These are phyloP conservation scores for Penicillium hesseltinei DNA, from an alignment of 2,329 filamentous ascomycete genomes.

Conservation along the genomic window DNA sequence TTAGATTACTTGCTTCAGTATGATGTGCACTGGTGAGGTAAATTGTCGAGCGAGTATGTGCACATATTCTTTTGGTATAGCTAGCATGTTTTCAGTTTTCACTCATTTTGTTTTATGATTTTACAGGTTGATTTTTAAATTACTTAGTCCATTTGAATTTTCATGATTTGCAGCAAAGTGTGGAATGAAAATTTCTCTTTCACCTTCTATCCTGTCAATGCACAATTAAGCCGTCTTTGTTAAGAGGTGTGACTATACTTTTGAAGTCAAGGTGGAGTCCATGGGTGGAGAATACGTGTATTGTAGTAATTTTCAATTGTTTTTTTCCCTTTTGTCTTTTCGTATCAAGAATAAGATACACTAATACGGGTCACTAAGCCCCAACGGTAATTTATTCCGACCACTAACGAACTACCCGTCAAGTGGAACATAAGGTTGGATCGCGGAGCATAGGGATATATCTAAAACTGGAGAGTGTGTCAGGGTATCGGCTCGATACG, in stretches of 20 bases:
- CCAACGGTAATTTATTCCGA: not conserved
- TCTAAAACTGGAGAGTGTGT: not conserved
- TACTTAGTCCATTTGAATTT: not conserved
- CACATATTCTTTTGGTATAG: not conserved
- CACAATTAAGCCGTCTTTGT: not conserved
- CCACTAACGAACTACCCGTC: not conserved
- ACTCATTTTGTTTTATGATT: conserved; percentile 3
- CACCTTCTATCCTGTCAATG: not conserved
- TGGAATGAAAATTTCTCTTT: not conserved
- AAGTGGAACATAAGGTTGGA: not conserved
- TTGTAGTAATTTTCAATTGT: not conserved
- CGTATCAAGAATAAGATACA: not conserved
- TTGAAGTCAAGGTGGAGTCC: not conserved
- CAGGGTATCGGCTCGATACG: not conserved
- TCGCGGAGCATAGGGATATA: not conserved
- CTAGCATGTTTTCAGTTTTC: not conserved
- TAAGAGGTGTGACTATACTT: not conserved
- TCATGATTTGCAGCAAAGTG: not conserved
- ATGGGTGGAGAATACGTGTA: not conserved
- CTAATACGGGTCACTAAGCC: not conserved
- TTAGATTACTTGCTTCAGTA: not conserved
- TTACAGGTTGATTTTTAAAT: not conserved
- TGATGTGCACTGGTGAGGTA: conserved; percentile 1
- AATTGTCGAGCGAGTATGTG: not conserved
- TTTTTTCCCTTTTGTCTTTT: not conserved